phyloP scores from a whole-genome alignment of 352 stramenopile species.

The Paralagenidium karlingii region DNA sequence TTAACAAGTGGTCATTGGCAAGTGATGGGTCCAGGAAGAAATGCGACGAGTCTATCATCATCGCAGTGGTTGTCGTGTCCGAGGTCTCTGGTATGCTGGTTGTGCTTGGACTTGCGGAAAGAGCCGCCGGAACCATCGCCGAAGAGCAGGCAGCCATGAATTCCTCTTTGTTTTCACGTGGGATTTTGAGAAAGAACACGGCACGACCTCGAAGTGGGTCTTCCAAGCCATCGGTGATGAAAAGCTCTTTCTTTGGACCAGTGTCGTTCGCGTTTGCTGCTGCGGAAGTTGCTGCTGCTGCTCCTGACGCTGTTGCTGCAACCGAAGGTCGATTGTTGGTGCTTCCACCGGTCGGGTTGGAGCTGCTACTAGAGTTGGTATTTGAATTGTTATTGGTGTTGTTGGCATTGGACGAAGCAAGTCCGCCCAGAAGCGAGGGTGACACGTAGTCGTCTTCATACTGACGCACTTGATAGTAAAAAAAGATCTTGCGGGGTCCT shows the following conservation, averaged over 20 bases:
- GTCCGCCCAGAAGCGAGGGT: too few species aligned
- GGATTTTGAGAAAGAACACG: constrained; percentile 68
- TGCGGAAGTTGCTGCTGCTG: too few species aligned
- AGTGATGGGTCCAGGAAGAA: constrained; percentile 30
- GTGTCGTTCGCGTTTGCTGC: too few species aligned
- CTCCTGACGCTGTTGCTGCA: neutral
- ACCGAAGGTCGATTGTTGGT: neutral
- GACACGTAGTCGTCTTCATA: constrained; percentile 9
- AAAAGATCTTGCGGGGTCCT: constrained; percentile 60
- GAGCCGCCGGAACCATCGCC: neutral
- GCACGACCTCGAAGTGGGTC: constrained; percentile 47
- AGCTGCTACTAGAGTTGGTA: neutral
- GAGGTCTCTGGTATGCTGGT: neutral
- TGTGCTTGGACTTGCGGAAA: neutral
- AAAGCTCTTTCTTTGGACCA: constrained; percentile 43
- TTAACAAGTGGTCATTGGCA: constrained; percentile 57
- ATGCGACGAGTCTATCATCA: neutral
- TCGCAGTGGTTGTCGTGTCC: neutral
- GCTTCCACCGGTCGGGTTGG: constrained; percentile 1
- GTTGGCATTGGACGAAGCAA: too few species aligned
- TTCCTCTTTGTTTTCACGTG: constrained; percentile 18
- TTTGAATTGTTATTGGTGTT: neutral
- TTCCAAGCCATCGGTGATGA: constrained; percentile 67
- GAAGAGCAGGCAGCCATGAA: constrained; percentile 7
- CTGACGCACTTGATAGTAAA: constrained; percentile 50